phyloP scores from a whole-genome alignment of 306 rosid genomes.

The Canavalia gladiata region DNA sequence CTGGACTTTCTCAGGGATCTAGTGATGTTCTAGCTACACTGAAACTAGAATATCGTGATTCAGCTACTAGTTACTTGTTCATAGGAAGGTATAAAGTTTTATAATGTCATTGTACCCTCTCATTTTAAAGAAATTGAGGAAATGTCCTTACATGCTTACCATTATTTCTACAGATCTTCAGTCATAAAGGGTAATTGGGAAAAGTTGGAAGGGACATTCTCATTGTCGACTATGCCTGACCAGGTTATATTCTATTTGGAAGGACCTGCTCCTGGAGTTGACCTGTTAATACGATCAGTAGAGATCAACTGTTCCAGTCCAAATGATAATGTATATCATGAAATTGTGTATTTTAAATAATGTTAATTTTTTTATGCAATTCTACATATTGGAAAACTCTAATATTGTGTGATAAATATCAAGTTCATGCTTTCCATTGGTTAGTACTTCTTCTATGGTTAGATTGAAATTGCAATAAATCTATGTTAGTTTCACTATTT shows the following conservation, averaged over 20 bases:
- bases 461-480: slow-evolving; percentile 32
- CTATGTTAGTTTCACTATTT: slow-evolving; percentile 28
- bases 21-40: slow-evolving; percentile 85
- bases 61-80: slow-evolving; percentile 68
- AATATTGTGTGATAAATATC: slow-evolving; percentile 16
- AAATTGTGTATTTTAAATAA: slow-evolving; percentile 44
- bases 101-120: slow-evolving; percentile 15
- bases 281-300: slow-evolving; percentile 74
- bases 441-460: slow-evolving; percentile 22
- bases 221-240: slow-evolving; percentile 68
- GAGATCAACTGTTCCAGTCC: slow-evolving; percentile 61
- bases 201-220: slow-evolving; percentile 82
- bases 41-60: slow-evolving; percentile 67
- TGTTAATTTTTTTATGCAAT: slow-evolving; percentile 18
- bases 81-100: slow-evolving; percentile 72
- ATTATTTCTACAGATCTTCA: slow-evolving; percentile 69
- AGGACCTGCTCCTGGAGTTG: slow-evolving; percentile 89
- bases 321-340: slow-evolving; percentile 57
- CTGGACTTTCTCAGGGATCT: slow-evolving; percentile 66
- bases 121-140: slow-evolving; percentile 27
- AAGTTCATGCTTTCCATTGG: slow-evolving; percentile 3
- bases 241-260: slow-evolving; percentile 80
- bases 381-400: slow-evolving; percentile 22
- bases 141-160: slow-evolving; percentile 30
- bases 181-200: slow-evolving; percentile 73